These are phyloP conservation scores for Phytophthora pisi DNA, from an alignment of 352 stramenopile species.

Conservation along the genomic window DNA sequence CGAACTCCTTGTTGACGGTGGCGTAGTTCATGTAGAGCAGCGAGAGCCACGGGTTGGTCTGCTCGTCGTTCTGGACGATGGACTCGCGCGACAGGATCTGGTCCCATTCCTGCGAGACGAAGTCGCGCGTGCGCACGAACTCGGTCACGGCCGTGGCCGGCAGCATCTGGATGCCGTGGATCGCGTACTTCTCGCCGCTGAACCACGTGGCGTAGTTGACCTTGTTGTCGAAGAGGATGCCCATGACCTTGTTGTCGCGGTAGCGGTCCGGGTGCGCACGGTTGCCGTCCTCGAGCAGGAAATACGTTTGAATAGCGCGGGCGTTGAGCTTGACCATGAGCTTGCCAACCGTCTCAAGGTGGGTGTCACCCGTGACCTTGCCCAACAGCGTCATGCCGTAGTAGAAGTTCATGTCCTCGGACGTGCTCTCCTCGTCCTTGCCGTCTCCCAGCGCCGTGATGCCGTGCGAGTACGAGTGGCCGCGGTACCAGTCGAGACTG, in stretches of 20 bases:
- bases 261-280: constrained; percentile 45
- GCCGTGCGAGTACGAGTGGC: constrained; percentile 61
- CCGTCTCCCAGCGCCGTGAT: constrained; percentile 48
- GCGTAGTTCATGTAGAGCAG: constrained; percentile 84
- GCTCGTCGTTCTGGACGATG: constrained; percentile 43
- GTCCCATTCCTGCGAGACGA: constrained; percentile 65
- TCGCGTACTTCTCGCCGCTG: constrained; percentile 69
- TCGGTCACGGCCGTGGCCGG: constrained; percentile 65
- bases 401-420: constrained; percentile 58
- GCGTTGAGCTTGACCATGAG: constrained; percentile 59
- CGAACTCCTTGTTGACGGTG: constrained; percentile 53
- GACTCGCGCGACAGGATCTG: constrained; percentile 45
- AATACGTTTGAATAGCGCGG: constrained; percentile 54
- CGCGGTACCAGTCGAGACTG: constrained; percentile 52
- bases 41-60: constrained; percentile 75
- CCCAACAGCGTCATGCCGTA: constrained; percentile 49
- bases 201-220: constrained; percentile 78
- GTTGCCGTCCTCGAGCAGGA: constrained; percentile 52
- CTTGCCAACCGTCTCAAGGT: constrained; percentile 47
- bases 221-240: constrained; percentile 82
- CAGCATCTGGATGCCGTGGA: constrained; percentile 86
- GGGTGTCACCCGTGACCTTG: constrained; percentile 34
- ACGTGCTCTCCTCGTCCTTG: constrained; percentile 59
- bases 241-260: constrained; percentile 66
- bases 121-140: constrained; percentile 52